Conservation (phyloP, 2,329 filamentous ascomycete genomes). For the Alternaria sp. region DNA sequence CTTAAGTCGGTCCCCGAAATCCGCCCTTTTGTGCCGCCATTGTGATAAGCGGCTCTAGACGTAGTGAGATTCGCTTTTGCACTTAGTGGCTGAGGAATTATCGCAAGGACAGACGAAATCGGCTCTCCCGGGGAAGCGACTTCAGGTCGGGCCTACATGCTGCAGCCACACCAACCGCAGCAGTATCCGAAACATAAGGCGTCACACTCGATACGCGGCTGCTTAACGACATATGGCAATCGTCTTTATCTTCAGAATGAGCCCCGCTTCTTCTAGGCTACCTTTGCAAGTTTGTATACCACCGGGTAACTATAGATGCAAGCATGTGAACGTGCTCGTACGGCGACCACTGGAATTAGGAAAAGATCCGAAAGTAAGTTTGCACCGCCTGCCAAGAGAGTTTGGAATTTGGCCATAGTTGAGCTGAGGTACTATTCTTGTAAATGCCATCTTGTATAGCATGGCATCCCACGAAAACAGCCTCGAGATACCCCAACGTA, state of each 20-base stretch:
- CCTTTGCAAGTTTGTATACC: not conserved
- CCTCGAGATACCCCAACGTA: too few species aligned
- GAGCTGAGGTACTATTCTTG: not conserved
- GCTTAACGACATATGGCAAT: not conserved
- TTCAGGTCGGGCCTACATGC: not conserved
- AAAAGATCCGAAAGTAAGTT: not conserved
- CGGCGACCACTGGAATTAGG: not conserved
- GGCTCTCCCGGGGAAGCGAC: not conserved
- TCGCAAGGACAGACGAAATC: not conserved
- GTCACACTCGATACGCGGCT: not conserved
- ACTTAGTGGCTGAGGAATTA: not conserved
- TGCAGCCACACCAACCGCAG: not conserved
- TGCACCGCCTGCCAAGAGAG: not conserved
- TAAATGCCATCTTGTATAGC: not conserved
- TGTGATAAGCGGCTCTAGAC: not conserved
- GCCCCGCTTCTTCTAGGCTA: not conserved
- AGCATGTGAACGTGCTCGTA: not conserved
- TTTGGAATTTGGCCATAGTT: not conserved
- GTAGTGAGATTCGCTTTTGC: not conserved
- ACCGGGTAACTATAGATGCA: not conserved
- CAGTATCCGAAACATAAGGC: not conserved
- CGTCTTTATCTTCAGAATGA: not conserved
- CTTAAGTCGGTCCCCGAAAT: conserved; percentile 7
- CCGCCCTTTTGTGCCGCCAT: conserved; percentile 1
- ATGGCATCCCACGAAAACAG: not conserved